Conservation (phyloP, 1,139 yeast species). For the Candida albicans region DNA sequence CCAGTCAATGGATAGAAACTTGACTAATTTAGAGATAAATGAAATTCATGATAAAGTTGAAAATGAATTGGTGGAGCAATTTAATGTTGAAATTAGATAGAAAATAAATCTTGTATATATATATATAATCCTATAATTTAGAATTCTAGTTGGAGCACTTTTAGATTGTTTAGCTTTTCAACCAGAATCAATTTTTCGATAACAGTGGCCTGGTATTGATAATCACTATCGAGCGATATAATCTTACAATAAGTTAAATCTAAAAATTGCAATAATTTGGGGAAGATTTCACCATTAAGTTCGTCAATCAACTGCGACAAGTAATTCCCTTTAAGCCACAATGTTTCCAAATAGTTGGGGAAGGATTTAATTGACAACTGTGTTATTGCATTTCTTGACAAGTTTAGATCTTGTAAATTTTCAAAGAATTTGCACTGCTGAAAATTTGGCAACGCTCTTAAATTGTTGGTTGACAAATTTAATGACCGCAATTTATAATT, state of each 20-base stretch:
- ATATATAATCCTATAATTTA: neutral
- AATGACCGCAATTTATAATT: conserved; percentile 8
- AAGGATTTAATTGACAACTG: conserved; percentile 13
- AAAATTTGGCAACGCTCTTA: conserved; percentile 12
- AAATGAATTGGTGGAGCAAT: conserved; percentile 48
- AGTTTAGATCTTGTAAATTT: conserved; percentile 18
- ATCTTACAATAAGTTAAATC: conserved; percentile 20
- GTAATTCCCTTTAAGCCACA: conserved; percentile 25
- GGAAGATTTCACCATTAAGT: conserved; percentile 15
- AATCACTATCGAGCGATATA: neutral
- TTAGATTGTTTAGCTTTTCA: conserved; percentile 5
- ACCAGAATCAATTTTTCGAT: conserved; percentile 3
- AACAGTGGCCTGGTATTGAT: conserved; percentile 2
- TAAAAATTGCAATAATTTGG: conserved; percentile 14
- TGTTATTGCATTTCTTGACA: conserved; percentile 26
- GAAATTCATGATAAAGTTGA: conserved; percentile 65
- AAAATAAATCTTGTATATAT: neutral
- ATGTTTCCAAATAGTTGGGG: conserved; percentile 15
- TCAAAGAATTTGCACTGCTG: conserved; percentile 12
- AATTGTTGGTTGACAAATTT: conserved; percentile 24
- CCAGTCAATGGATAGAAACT: conserved; percentile 92
- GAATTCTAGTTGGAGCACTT: conserved; percentile 7
- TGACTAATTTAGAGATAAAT: conserved; percentile 82
- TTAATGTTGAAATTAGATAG: conserved; percentile 63
- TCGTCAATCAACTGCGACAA: conserved; percentile 12